These are phyloP conservation scores for Aphanomyces astaci DNA, from an alignment of 352 stramenopile genomes.

Conservation along the genomic window DNA sequence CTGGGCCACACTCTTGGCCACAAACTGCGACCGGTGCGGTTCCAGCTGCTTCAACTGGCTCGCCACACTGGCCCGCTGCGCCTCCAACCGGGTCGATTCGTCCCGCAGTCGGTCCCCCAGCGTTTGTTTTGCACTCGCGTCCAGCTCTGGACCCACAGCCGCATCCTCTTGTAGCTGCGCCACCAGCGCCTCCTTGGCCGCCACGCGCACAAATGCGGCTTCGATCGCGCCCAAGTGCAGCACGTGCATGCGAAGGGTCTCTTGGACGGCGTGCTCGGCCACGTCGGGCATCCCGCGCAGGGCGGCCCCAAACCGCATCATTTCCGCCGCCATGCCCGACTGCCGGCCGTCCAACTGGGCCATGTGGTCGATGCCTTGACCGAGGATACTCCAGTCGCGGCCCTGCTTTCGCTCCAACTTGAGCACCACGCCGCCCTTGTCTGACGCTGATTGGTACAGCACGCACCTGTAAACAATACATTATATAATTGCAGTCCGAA, in stretches of 20 bases:
- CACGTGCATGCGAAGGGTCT: conserved; percentile 75
- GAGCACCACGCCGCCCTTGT: conserved; percentile 59
- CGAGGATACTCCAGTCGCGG: conserved; percentile 59
- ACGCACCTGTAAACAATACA: background rate
- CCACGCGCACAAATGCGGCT: conserved; percentile 53
- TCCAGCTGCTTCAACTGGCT: conserved; percentile 55
- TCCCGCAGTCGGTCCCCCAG: background rate
- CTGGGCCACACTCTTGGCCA: conserved; percentile 55
- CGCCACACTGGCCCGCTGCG: conserved; percentile 24
- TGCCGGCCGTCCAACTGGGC: conserved; percentile 48
- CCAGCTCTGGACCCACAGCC: background rate
- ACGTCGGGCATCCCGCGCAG: conserved; percentile 2
- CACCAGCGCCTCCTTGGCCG: conserved; percentile 3
- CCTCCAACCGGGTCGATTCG: background rate
- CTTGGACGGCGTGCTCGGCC: conserved; percentile 61
- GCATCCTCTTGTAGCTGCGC: background rate
- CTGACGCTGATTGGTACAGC: conserved; percentile 42
- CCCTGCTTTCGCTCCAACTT: conserved; percentile 52
- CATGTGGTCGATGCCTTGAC: conserved; percentile 64
- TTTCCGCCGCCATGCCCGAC: background rate
- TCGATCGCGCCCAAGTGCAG: conserved; percentile 67
- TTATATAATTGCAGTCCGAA: background rate
- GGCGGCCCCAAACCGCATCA: background rate
- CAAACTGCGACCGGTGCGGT: conserved; percentile 51
- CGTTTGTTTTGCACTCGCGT: background rate